Evolutionary conservation across 352 stramenopile species (phyloP), one percentile per base, ranked within the genome.

Genomic region (Phytopythium sindhum): DNA sequence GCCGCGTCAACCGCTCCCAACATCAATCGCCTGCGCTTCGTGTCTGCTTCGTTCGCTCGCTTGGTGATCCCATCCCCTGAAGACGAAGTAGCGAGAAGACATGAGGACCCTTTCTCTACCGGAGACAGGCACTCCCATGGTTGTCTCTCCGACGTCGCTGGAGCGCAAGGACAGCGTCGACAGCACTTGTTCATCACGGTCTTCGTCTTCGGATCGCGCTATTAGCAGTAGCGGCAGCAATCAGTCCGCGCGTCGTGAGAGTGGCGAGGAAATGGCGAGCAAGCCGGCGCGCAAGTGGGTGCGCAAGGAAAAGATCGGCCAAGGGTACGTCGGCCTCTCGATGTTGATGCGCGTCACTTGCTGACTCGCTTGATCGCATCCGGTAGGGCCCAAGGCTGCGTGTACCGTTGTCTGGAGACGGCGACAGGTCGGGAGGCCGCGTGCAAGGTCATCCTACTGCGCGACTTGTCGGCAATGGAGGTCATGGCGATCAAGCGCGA

Each of bases 221-320:
- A 65, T 48, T 14, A 60, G 50, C 50, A 65, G 52, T n/a, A 71
- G 60, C 54, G 67, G 50, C 55, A 70, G 53, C 63, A 72, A 61
- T 15, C 68, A 45, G 21, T 41, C 31, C 14, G 31, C 33, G 23
- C 28, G 4, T 23, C n/a, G 12, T 2, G 31, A 59, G 14, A n/a
- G 37, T 10, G 11, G 14, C 12, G 19, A 33, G 24, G 31, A 15
- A 14, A 14, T 15, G 11, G 11, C 24, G 1, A 12, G 12, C n/a
- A 48, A 50, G 26, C 39, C 35, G 12, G 54, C 66, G 39, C 68
- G 61, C 42, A 77, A 72, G 23, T 90, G 75, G 72, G 58, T 81
- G 10, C 81, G 84, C 54, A 93, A 90, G 67, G 84, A 93, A 60
- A 90, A 91, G 63, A 89, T 91, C 61, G 84, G 84, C 1, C 84